phyloP scores from a whole-genome alignment of 2,329 filamentous ascomycete species.

The Neopestalotiopsis sp. region DNA sequence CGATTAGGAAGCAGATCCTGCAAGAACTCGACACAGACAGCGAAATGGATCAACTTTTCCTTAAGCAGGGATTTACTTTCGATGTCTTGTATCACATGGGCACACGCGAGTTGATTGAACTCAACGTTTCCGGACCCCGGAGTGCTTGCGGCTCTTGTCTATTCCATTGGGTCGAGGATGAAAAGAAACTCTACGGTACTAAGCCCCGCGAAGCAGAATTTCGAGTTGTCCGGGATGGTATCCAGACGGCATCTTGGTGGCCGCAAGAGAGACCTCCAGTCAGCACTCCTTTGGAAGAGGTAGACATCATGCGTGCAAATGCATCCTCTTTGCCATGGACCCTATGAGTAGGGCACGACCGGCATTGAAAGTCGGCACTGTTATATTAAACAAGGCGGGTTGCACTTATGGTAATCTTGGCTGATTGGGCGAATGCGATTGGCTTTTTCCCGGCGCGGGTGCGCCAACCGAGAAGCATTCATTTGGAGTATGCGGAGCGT shows the following conservation, averaged over 20 bases:
- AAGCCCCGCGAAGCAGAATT: not conserved
- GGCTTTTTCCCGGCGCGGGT: not conserved
- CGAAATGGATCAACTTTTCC: constrained; percentile 35
- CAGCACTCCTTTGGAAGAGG: not conserved
- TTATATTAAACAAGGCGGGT: not conserved
- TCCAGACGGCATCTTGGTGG: not conserved
- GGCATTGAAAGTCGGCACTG: not conserved
- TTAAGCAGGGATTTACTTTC: constrained; percentile 48
- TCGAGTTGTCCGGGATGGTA: not conserved
- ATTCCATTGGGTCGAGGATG: constrained; percentile 50
- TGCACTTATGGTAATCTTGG: not conserved
- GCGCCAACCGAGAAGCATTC: not conserved
- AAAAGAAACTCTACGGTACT: constrained; percentile 30
- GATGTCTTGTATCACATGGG: constrained; percentile 43
- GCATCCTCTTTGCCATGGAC: not conserved
- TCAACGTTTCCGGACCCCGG: constrained; percentile 51
- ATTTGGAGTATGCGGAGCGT: not conserved
- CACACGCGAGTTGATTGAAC: constrained; percentile 43
- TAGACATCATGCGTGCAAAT: not conserved
- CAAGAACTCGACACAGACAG: not conserved
- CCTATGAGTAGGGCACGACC: not conserved
- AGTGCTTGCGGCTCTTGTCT: constrained; percentile 51
- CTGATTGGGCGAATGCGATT: not conserved
- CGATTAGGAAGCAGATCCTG: not conserved
- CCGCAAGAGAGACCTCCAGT: too few relatives aligned